These are phyloP conservation scores for Citrus inodora DNA, from an alignment of 345 rosid genomes.

Conservation along the genomic window DNA sequence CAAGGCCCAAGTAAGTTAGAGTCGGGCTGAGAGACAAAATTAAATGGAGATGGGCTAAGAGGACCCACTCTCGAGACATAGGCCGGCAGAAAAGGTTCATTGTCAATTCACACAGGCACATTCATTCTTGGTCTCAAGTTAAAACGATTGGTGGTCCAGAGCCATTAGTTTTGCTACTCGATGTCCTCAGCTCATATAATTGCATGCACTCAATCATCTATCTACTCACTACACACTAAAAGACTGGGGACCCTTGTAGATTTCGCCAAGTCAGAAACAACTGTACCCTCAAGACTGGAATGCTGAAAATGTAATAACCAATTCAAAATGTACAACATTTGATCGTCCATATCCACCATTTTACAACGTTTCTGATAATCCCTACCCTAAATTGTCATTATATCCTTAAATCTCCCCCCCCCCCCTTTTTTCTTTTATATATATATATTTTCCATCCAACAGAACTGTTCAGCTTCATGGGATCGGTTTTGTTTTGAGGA, in stretches of 20 bases:
- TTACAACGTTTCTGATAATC: not conserved
- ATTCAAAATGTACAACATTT: not conserved
- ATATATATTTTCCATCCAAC: not conserved
- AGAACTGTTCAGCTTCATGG: not conserved
- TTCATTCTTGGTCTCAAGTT: not conserved
- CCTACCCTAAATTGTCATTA: not conserved
- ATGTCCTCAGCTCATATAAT: not conserved
- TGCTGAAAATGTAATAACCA: not conserved
- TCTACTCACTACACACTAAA: not conserved
- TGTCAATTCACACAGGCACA: not conserved
- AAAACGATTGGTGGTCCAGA: not conserved
- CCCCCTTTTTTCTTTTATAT: not conserved
- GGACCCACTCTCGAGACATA: conserved; percentile 11
- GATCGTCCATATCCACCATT: not conserved
- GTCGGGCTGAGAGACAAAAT: not conserved
- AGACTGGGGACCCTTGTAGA: not conserved
- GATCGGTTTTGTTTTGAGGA: not conserved
- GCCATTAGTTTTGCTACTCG: not conserved
- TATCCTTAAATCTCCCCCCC: not conserved
- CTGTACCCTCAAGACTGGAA: not conserved
- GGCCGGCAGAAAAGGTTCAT: not conserved
- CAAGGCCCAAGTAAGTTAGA: not conserved
- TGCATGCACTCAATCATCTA: not conserved
- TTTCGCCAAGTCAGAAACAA: not conserved
- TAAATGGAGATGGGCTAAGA: not conserved